Percentiles rank a stretch among this genome's conserved stretches.
These are phyloP conservation scores for Fusarium begoniae DNA, from an alignment of 2,329 filamentous ascomycete genomes.

Conservation along the genomic window DNA sequence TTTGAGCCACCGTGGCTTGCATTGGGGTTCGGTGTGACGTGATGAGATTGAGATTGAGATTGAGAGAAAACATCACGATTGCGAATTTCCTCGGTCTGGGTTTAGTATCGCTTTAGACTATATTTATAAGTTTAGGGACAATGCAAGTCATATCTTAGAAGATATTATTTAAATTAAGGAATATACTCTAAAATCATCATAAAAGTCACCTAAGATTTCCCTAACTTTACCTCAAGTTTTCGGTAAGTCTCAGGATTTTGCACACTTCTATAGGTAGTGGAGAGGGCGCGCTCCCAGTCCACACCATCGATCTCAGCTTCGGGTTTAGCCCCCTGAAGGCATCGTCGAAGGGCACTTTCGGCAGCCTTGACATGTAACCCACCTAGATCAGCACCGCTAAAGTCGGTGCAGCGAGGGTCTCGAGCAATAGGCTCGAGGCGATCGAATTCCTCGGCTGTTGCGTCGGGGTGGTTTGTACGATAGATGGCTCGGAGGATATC, in stretches of 20 bases:
- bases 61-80: not conserved
- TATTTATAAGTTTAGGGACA: not conserved
- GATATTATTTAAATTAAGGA: too few relatives aligned
- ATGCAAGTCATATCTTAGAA: not conserved
- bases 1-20: conserved; percentile 20
- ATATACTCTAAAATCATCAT: not conserved
- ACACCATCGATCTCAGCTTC: conserved; percentile 43
- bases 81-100: not conserved
- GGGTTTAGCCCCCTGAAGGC: conserved; percentile 42
- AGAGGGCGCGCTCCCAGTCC: conserved; percentile 65
- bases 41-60: not conserved
- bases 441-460: conserved; percentile 57
- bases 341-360: conserved; percentile 57
- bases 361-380: conserved; percentile 59
- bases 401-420: conserved; percentile 74
- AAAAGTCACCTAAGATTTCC: not conserved
- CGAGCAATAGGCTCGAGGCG: conserved; percentile 72
- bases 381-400: conserved; percentile 74
- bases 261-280: conserved; percentile 60
- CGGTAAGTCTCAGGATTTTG: conserved; percentile 57
- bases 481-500: conserved; percentile 82
- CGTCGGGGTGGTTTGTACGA: conserved; percentile 52
- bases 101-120: not conserved
- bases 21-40: not conserved
- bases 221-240: conserved; percentile 39